Evolutionary conservation across 768 basidiomycete genomes (phyloP).

Genomic region (Boletus sensibilis): DNA sequence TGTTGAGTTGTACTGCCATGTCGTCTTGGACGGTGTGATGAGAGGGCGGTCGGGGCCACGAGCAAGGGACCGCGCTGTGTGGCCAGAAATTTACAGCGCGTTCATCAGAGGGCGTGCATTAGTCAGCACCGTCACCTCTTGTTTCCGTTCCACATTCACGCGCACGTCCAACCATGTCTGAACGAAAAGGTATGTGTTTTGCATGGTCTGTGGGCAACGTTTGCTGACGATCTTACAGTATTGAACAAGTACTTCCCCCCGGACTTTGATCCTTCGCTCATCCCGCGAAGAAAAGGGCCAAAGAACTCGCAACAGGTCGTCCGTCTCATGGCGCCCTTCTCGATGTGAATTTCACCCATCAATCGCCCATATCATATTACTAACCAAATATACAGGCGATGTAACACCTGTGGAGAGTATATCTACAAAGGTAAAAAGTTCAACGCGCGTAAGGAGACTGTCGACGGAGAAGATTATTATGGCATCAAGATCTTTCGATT

Average conservation of each 20-base stretch:
- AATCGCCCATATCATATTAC: background rate
- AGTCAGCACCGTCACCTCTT: slow-evolving; percentile 28
- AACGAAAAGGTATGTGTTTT: slow-evolving; percentile 66
- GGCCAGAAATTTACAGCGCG: slow-evolving; percentile 35
- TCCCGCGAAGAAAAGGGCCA: slow-evolving; percentile 84
- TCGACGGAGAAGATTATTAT: slow-evolving; percentile 95
- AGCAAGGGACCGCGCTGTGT: slow-evolving; percentile 24
- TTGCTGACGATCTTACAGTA: slow-evolving; percentile 44
- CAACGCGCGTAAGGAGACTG: slow-evolving; percentile 98
- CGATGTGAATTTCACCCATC: slow-evolving; percentile 61
- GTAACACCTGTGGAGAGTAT: slow-evolving; percentile 96
- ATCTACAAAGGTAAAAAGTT: slow-evolving; percentile 99
- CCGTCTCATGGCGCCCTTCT: slow-evolving; percentile 98
- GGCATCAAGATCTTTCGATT: slow-evolving; percentile 97
- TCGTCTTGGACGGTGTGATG: slow-evolving; percentile 3
- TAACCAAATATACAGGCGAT: slow-evolving; percentile 56
- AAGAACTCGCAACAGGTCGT: slow-evolving; percentile 97
- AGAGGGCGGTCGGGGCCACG: slow-evolving; percentile 15
- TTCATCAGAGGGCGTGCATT: slow-evolving; percentile 19
- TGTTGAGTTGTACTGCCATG: slow-evolving; percentile 77
- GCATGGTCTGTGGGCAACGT: background rate
- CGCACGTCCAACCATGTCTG: slow-evolving; percentile 68
- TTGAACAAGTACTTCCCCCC: slow-evolving; percentile 97
- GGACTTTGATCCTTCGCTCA: slow-evolving; percentile 97
- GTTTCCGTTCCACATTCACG: background rate